Evolutionary conservation across 345 rosid species (phyloP).

Genomic region (Aquilaria sinensis): DNA sequence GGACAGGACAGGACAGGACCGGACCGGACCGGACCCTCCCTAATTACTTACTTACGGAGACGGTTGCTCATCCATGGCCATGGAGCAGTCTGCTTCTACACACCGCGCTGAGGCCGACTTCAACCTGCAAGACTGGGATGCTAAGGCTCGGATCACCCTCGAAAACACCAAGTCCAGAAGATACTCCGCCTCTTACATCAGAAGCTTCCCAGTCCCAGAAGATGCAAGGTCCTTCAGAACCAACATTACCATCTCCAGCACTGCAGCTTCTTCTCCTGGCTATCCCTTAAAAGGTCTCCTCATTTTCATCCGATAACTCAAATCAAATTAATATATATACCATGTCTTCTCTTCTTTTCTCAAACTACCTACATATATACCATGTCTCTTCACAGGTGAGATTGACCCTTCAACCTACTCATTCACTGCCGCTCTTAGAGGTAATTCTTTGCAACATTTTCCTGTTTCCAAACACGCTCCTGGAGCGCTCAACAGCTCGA

Average conservation of each 20-base stretch:
- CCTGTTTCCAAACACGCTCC: neutral
- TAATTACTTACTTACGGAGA: too few relatives aligned
- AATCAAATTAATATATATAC: neutral
- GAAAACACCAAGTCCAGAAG: conserved; percentile 57
- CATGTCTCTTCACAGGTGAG: conserved; percentile 46
- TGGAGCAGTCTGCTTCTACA: conserved; percentile 22
- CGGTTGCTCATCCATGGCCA: conserved; percentile 17
- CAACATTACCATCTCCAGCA: conserved; percentile 65
- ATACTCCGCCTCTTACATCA: conserved; percentile 72
- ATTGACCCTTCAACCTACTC: conserved; percentile 93
- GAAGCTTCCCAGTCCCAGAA: conserved; percentile 75
- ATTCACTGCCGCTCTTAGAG: conserved; percentile 81
- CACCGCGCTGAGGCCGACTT: conserved; percentile 34
- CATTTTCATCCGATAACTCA: neutral
- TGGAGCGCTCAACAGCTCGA: too few relatives aligned
- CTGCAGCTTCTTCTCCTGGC: conserved; percentile 88
- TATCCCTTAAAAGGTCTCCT: conserved; percentile 39
- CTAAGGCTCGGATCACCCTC: conserved; percentile 41
- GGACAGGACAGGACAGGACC: too few relatives aligned
- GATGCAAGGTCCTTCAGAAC: conserved; percentile 60
- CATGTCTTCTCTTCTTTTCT: neutral
- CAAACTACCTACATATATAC: neutral
- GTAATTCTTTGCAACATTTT: conserved; percentile 19
- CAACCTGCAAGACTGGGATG: conserved; percentile 49
- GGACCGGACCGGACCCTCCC: too few relatives aligned